These are phyloP conservation scores for Spatholobus suberectus DNA, from an alignment of 306 rosid species.

Conservation along the genomic window DNA sequence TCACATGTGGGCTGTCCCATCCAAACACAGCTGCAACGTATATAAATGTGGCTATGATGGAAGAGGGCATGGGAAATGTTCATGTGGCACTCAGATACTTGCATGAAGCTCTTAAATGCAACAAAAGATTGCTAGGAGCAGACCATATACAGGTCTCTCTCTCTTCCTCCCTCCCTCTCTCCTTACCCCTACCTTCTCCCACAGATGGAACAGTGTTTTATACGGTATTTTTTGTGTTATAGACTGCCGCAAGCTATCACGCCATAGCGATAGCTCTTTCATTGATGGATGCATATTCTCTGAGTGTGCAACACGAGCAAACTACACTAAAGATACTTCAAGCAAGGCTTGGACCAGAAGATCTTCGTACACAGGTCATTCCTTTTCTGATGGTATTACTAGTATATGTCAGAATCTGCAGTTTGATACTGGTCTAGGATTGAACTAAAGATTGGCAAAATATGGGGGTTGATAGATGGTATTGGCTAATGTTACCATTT, in stretches of 20 bases:
- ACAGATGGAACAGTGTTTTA: slow-evolving; percentile 24
- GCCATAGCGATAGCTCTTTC: slow-evolving; percentile 99
- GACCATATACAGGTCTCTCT: slow-evolving; percentile 91
- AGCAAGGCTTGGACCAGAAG: slow-evolving; percentile 87
- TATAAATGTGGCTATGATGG: slow-evolving; percentile 99
- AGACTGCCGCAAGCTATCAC: slow-evolving; percentile 99
- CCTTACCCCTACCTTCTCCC: background rate
- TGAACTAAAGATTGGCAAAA: slow-evolving; percentile 1
- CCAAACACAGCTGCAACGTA: slow-evolving; percentile 99
- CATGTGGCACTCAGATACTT: slow-evolving; percentile 94
- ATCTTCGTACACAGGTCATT: slow-evolving; percentile 95
- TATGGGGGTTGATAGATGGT: background rate
- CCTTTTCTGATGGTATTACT: background rate
- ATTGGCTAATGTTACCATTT: background rate
- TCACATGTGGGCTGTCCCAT: slow-evolving; percentile 93
- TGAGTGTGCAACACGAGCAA: slow-evolving; percentile 97
- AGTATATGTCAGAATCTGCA: background rate
- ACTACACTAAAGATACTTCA: slow-evolving; percentile 91
- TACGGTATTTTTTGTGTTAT: slow-evolving; percentile 34
- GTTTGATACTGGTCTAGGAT: background rate
- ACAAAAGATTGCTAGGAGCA: slow-evolving; percentile 89
- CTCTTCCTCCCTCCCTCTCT: background rate
- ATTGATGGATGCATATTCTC: slow-evolving; percentile 94
- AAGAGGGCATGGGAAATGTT: slow-evolving; percentile 98
- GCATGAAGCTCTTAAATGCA: slow-evolving; percentile 98